Percentiles rank a stretch among this genome's conserved stretches.
Evolutionary conservation across 2,329 filamentous ascomycete genomes (phyloP).

Genomic region (Aspergillus brunneoviolaceus): DNA sequence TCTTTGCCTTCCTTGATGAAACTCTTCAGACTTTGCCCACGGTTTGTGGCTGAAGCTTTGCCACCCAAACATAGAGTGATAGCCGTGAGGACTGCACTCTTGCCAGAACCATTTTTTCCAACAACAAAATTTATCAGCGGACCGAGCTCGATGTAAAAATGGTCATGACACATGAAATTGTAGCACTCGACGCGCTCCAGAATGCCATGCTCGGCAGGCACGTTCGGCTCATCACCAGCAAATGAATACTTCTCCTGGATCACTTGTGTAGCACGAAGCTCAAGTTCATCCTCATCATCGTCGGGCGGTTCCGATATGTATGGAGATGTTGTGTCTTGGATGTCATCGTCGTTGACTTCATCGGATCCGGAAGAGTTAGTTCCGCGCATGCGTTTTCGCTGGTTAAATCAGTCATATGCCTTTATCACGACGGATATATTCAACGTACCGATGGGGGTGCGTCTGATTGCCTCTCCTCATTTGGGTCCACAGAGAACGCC

Average conservation of each 20-base stretch:
- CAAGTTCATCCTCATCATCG: conserved; percentile 44
- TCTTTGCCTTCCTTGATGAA: conserved; percentile 89
- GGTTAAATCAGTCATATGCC: neutral
- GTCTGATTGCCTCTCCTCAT: conserved; percentile 26
- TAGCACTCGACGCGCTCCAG: conserved; percentile 82
- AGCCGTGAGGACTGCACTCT: conserved; percentile 91
- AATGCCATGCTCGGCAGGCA: conserved; percentile 77
- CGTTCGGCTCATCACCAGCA: conserved; percentile 62
- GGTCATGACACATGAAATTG: conserved; percentile 95
- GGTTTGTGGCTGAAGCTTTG: conserved; percentile 89
- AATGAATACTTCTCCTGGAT: conserved; percentile 53
- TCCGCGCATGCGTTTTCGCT: conserved; percentile 46
- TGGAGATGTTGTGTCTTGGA: conserved; percentile 10
- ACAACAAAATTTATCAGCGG: conserved; percentile 98
- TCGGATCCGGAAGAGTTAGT: conserved; percentile 27
- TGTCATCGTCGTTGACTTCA: conserved; percentile 25
- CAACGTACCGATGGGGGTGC: conserved; percentile 33
- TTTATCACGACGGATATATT: neutral
- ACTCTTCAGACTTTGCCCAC: conserved; percentile 82
- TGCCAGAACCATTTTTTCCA: conserved; percentile 95
- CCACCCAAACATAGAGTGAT: conserved; percentile 92
- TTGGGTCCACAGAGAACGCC: conserved; percentile 28
- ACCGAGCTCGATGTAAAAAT: conserved; percentile 78
- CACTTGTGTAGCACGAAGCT: conserved; percentile 64
- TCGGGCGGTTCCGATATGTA: conserved; percentile 23